phyloP scores from a whole-genome alignment of 2,329 filamentous ascomycete species.

The Trichoderma sp. region DNA sequence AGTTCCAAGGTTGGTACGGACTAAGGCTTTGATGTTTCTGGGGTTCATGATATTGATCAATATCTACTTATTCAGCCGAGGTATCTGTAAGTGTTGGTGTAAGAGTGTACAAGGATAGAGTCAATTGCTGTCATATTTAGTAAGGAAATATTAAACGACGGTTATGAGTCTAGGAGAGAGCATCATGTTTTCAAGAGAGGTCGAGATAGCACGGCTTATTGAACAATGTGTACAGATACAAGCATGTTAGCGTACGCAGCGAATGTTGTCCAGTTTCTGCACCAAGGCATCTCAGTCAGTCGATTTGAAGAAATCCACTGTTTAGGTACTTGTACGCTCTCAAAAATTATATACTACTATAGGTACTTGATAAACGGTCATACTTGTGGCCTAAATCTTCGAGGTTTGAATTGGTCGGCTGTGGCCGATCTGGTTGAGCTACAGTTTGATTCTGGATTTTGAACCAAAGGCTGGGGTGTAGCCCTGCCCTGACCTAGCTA shows the following conservation, averaged over 20 bases:
- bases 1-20: not conserved
- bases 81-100: not conserved
- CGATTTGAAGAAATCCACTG: not conserved
- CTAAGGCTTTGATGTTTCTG: not conserved
- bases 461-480: too few species aligned
- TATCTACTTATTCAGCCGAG: not conserved
- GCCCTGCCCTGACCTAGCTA: too few species aligned
- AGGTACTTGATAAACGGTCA: too few species aligned
- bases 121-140: not conserved
- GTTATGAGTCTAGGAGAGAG: not conserved
- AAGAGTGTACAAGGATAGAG: not conserved
- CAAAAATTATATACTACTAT: not conserved
- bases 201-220: not conserved
- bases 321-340: not conserved
- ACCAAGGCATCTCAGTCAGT: not conserved
- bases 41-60: not conserved
- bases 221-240: too few species aligned
- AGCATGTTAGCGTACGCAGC: rapidly evolving
- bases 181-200: not conserved
- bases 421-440: too few species aligned
- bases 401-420: too few species aligned
- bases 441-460: too few species aligned
- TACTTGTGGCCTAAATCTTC: too few species aligned
- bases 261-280: not conserved
- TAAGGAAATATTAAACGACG: not conserved